phyloP scores from a whole-genome alignment of 805 yeast species.

The Wickerhamomyces xylosicus region DNA sequence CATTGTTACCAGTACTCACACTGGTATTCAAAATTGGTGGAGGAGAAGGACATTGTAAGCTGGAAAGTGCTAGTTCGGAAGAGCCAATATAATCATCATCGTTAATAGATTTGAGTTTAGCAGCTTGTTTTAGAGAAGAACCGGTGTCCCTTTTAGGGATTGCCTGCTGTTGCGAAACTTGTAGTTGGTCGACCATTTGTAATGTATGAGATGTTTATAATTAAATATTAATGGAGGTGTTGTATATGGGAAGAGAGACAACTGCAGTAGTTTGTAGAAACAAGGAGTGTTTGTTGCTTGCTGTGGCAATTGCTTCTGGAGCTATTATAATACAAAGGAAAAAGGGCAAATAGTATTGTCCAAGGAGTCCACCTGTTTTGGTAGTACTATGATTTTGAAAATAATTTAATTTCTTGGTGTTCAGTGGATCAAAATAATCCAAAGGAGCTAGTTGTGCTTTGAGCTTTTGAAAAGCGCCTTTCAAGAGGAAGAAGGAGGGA shows the following conservation, averaged over 20 bases:
- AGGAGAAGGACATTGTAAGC: constrained; percentile 60
- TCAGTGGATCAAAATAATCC: too few species aligned
- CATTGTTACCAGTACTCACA: constrained; percentile 13
- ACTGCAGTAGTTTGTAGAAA: too few species aligned
- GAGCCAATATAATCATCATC: constrained; percentile 26
- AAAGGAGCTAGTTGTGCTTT: too few species aligned
- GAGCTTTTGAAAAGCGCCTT: too few species aligned
- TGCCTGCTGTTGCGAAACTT: background rate
- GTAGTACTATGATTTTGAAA: too few species aligned
- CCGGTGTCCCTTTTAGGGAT: background rate
- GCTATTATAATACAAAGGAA: too few species aligned
- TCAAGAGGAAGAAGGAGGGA: background rate
- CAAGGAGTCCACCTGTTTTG: too few species aligned
- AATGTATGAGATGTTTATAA: too few species aligned
- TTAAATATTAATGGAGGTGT: background rate
- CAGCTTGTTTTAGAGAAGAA: background rate
- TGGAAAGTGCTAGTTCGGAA: constrained; percentile 46
- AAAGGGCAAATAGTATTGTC: too few species aligned
- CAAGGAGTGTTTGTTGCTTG: background rate
- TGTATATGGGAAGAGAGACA: background rate
- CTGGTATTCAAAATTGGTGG: constrained; percentile 47
- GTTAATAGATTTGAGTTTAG: constrained; percentile 1
- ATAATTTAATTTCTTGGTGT: too few species aligned
- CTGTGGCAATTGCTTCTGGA: too few species aligned
- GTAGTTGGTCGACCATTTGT: background rate